Base-by-base conservation (phyloP, 2,329 filamentous ascomycete species). In the Aureobasidium musti region DNA sequence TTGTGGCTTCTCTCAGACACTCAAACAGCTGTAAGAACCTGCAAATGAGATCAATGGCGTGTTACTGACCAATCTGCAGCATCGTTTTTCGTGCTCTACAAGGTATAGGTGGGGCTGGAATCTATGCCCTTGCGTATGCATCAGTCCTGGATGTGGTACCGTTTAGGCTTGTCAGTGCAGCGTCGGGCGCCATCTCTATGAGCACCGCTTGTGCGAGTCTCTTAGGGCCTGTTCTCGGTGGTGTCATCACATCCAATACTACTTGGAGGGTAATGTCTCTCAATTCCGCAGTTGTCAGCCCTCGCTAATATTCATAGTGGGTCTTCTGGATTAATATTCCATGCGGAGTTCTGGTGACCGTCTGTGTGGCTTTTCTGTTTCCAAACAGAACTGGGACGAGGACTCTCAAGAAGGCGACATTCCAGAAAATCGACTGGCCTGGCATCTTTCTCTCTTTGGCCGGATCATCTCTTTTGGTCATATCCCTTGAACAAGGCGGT, bases 291-390 rank as follows among this genome's bases (percentile, higher is more conserved):
- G 33, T 33, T 23, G 11, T 33, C 4, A 14, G n/a, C 21, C 10
- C 6, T 8, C 23, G 23, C 54, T 59, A n/a, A 59, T 19, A 19
- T 30, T 19, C 17, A 26, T 14, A 59, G 10, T 83, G 81, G 80
- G 77, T 80, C 19, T 84, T 85, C 65, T 72, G 71, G 37, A 68
- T 78, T 63, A 77, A 77, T 14, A 56, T 65, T 5, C 63, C 65
- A 19, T 49, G 37, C 11, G 59, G 66, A 28, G 45, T 54, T 26
- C 59, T 64, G 54, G 57, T 63, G 19, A 67, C 60, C 2, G 6
- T 45, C 28, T 45, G 35, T 14, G 50, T 67, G 6, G 45, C 41
- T 54, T n/a, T 49, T 17, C 17, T 50, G 17, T 67, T 67, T 28
- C 63, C 63, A 8, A 56, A 47, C 37, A 35, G 41, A 47, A 28